Base-by-base conservation (phyloP, 371 early-diverging fungal genomes). In the Rhizopus microsporus region DNA sequence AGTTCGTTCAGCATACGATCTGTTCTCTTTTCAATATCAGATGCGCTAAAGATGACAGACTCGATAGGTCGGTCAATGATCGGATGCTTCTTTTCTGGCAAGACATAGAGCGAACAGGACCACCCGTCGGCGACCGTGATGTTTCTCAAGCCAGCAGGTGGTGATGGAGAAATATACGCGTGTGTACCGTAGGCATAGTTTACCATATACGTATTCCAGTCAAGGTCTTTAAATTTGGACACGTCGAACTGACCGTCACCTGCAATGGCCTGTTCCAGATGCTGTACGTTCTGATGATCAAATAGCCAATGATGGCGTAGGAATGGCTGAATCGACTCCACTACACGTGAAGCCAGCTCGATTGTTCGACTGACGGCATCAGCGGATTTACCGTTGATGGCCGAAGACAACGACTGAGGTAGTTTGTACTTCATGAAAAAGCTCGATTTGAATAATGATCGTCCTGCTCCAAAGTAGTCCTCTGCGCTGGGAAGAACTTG, bases 21-120 rank as follows among this genome's bases (percentile, higher is more conserved):
- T 7, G 71, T 72, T 42, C 80, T 65, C 52, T 77, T 76, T 37
- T 72, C 63, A 10, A 80, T 80, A 62, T 80, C 80, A 5, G 72
- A 66, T 0, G 63, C 62, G 45, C 75, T 76, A 42, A 75, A 76
- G 1, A 80, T 57, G 5, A 75, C 72, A 3, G 77, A 76, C 37
- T 74, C 75, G 16, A 80, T 75, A 17, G 72, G 80, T 8, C 56
- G 56, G 39, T 77, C 77, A 17, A 80, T 65, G 38, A 75, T 69
- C 0, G 72, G 60, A 37, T 69, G 63, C 4, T 68, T 65, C 9
- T 62, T 46, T 5, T 40, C 68, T 16, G 64, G 58, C 17, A 68
- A 68, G 0, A 72, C 64, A 51, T 73, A 75, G 16, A 75, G 51
- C 0, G 78, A 71, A 51, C 78, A 74, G 13, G 77, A 75, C 77